phyloP scores from a whole-genome alignment of 106 monocot genomes.

The Alisma plantagoaquatica region DNA sequence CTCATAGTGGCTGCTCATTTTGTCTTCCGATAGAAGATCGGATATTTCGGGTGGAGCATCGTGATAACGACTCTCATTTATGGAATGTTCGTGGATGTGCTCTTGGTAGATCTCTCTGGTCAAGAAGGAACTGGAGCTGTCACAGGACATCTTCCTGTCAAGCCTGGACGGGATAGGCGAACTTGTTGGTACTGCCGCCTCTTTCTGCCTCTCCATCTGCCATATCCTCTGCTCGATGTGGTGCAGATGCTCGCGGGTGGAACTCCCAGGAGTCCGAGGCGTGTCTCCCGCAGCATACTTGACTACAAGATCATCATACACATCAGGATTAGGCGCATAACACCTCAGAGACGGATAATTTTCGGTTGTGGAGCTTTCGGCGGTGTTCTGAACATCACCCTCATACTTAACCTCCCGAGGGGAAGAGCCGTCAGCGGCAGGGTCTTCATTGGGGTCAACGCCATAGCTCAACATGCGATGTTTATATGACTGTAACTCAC shows the following conservation, averaged over 20 bases:
- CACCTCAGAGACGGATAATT: conserved; percentile 25
- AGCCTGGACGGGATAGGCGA: not conserved
- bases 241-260: conserved; percentile 13
- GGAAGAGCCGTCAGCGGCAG: no score
- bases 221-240: conserved; percentile 15
- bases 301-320: not conserved
- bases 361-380: not conserved
- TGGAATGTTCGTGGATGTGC: no score
- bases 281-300: conserved; percentile 5
- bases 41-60: no score
- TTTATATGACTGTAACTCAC: conserved; percentile 25
- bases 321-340: not conserved
- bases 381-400: no score
- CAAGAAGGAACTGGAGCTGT: not conserved
- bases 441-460: conserved; percentile 6
- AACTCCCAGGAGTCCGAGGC: no score
- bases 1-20: conserved; percentile 7
- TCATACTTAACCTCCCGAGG: no score
- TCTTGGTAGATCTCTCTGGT: no score
- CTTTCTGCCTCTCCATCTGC: conserved; percentile 18
- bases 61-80: no score
- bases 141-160: not conserved
- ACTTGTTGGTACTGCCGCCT: not conserved
- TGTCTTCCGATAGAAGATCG: not conserved
- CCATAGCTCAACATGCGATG: conserved; percentile 30